These are phyloP conservation scores for Sporopachydermia cereana DNA, from an alignment of 1,139 yeast species.

Conservation along the genomic window DNA sequence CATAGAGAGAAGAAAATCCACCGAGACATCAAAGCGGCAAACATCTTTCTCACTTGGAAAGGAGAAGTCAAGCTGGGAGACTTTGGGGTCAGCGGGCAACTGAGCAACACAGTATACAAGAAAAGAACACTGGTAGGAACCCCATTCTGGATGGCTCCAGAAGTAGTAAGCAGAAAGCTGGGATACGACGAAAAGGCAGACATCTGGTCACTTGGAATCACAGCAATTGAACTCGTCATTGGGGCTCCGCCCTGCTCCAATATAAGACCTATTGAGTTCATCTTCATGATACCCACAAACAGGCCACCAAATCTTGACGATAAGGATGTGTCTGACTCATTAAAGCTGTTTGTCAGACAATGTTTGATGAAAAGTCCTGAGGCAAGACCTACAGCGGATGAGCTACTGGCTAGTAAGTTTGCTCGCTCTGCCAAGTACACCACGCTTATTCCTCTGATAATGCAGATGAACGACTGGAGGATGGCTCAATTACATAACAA, in stretches of 20 bases:
- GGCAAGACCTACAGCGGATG: conserved; percentile 44
- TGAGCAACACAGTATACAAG: conserved; percentile 46
- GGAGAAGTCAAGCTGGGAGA: conserved; percentile 70
- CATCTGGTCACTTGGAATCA: conserved; percentile 92
- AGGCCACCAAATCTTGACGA: conserved; percentile 39
- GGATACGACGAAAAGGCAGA: conserved; percentile 88
- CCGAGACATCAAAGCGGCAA: conserved; percentile 78
- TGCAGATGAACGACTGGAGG: conserved; percentile 2
- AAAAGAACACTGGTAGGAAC: conserved; percentile 77
- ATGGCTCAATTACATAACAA: neutral
- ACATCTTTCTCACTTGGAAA: conserved; percentile 49
- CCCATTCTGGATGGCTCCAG: conserved; percentile 99
- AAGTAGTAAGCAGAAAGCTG: conserved; percentile 67
- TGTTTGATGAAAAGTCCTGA: conserved; percentile 58
- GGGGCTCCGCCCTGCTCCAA: conserved; percentile 77
- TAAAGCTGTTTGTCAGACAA: conserved; percentile 34
- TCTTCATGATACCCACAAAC: conserved; percentile 43
- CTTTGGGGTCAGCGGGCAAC: conserved; percentile 79
- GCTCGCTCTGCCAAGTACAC: conserved; percentile 31
- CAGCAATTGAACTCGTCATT: conserved; percentile 70
- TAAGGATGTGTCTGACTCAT: conserved; percentile 35
- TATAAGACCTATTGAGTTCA: conserved; percentile 71
- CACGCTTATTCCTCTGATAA: neutral
- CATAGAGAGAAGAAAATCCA: conserved; percentile 71
- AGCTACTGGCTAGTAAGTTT: conserved; percentile 50